phyloP scores from a whole-genome alignment of 2,329 filamentous ascomycete species.

The Teratosphaeria destructans region DNA sequence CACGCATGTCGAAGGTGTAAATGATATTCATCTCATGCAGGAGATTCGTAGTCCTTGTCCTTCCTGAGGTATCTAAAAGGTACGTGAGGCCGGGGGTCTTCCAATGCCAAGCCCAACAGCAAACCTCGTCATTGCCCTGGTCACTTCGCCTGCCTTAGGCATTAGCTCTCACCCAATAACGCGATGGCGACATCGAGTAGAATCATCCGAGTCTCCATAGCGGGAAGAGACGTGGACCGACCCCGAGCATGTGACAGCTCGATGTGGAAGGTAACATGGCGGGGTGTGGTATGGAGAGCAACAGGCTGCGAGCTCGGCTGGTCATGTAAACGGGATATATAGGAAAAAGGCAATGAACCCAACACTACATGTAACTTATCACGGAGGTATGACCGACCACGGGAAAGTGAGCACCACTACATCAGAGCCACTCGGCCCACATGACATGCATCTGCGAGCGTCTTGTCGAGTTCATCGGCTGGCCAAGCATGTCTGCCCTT shows the following conservation, averaged over 20 bases:
- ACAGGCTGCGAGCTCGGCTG: not conserved
- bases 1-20: not conserved
- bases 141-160: not conserved
- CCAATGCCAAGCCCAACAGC: not conserved
- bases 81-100: not conserved
- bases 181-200: not conserved
- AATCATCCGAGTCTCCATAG: not conserved
- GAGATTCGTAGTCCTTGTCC: not conserved
- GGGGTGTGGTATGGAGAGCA: not conserved
- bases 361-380: not conserved
- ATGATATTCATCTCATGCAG: not conserved
- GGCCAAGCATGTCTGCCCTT: not conserved
- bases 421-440: not conserved
- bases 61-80: not conserved
- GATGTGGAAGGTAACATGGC: not conserved
- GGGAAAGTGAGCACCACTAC: not conserved
- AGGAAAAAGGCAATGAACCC: not conserved
- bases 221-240: not conserved
- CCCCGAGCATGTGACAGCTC: not conserved
- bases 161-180: not conserved
- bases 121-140: not conserved
- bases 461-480: not conserved
- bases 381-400: not conserved
- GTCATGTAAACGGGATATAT: not conserved
- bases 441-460: not conserved